Conservation (phyloP, 768 basidiomycete species). For the Neoboletus magnificus region DNA sequence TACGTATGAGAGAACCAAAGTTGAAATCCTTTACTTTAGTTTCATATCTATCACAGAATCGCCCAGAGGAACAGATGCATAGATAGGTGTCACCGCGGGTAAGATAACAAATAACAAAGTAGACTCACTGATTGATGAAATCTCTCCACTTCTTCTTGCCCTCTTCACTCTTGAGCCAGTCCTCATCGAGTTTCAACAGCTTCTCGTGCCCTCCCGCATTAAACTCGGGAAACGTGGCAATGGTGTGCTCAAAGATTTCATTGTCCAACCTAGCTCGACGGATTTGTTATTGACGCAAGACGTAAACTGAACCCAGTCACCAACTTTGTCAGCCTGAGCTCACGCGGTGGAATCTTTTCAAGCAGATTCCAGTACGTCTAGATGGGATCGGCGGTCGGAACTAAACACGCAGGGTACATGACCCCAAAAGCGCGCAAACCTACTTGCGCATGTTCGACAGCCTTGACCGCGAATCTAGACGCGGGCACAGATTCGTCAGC, state of each 20-base stretch:
- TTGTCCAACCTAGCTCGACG: slow-evolving; percentile 68
- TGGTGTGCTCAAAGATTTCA: slow-evolving; percentile 80
- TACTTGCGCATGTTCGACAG: slow-evolving; percentile 95
- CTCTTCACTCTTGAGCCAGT: slow-evolving; percentile 83
- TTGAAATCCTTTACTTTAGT: slow-evolving; percentile 91
- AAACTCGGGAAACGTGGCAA: slow-evolving; percentile 80
- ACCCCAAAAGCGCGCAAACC: slow-evolving; percentile 23
- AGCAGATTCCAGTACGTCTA: slow-evolving; percentile 96
- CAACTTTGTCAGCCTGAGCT: slow-evolving; percentile 81
- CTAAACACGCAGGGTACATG: slow-evolving; percentile 1
- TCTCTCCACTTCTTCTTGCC: slow-evolving; percentile 91
- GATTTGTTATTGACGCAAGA: slow-evolving; percentile 11
- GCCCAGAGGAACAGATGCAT: background rate
- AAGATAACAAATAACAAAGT: background rate
- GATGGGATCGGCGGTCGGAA: slow-evolving; percentile 8
- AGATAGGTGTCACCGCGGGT: background rate
- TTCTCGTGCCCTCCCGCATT: slow-evolving; percentile 44
- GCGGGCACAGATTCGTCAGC: slow-evolving; percentile 11
- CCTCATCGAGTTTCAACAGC: slow-evolving; percentile 71
- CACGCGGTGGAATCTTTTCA: slow-evolving; percentile 71
- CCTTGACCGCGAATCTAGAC: slow-evolving; percentile 58
- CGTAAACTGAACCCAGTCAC: slow-evolving; percentile 18
- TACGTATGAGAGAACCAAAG: slow-evolving; percentile 92
- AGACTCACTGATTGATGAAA: slow-evolving; percentile 70
- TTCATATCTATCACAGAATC: slow-evolving; percentile 60